Evolutionary conservation across 2,329 filamentous ascomycete species (phyloP).

Genomic region (Diaporthe sp.): DNA sequence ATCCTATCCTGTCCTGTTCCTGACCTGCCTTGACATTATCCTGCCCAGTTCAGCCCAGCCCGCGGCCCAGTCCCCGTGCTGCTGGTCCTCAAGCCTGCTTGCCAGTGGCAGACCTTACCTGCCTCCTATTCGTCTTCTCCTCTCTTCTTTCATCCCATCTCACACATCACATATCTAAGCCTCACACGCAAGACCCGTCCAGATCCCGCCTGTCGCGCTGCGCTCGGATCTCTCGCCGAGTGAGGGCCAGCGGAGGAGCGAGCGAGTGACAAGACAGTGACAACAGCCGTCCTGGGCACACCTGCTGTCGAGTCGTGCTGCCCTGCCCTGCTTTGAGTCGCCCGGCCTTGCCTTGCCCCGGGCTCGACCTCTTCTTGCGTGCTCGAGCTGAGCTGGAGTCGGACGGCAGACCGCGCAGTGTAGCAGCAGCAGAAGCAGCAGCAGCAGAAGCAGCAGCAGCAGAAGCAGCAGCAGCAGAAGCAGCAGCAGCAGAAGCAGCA

Average conservation of each 20-base stretch:
- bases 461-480: neutral
- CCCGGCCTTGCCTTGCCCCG: neutral
- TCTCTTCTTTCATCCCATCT: conserved; percentile 3
- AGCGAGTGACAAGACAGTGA: conserved; percentile 31
- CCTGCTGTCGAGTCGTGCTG: neutral
- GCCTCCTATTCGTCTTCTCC: conserved; percentile 21
- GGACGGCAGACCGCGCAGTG: conserved; percentile 1
- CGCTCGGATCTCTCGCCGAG: conserved; percentile 5
- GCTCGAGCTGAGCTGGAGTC: neutral
- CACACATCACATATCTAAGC: conserved; percentile 33
- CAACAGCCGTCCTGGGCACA: conserved; percentile 14
- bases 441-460: neutral
- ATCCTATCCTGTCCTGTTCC: neutral
- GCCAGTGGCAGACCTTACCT: conserved; percentile 9
- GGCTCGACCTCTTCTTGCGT: neutral
- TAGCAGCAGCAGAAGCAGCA: neutral
- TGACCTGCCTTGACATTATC: neutral
- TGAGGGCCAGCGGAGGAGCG: conserved; percentile 1
- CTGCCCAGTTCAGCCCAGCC: neutral
- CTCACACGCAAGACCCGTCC: conserved; percentile 24
- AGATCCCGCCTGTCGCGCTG: conserved; percentile 16
- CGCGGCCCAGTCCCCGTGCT: neutral
- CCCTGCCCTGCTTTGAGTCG: neutral
- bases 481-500: neutral
- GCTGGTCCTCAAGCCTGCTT: conserved; percentile 9